phyloP scores from a whole-genome alignment of 768 basidiomycete genomes.

The Hemileccinum impolitum region DNA sequence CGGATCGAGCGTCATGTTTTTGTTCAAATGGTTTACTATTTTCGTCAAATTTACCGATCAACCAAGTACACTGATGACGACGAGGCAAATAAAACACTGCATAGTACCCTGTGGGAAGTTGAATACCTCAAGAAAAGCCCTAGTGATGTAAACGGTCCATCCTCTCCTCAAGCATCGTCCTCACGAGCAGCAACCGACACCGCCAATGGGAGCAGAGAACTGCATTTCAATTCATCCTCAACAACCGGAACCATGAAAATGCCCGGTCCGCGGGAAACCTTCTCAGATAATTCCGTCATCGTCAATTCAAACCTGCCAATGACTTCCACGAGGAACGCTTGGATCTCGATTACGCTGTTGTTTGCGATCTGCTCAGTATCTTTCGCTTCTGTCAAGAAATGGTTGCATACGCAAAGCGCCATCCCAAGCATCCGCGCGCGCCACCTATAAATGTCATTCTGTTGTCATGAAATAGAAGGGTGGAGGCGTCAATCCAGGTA shows the following conservation, averaged over 20 bases:
- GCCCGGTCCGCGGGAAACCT: slow-evolving; percentile 28
- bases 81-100: too few species aligned
- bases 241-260: slow-evolving; percentile 35
- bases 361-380: background rate
- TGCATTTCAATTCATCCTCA: slow-evolving; percentile 29
- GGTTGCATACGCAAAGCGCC: slow-evolving; percentile 30
- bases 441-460: slow-evolving; percentile 32
- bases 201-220: slow-evolving; percentile 32
- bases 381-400: background rate
- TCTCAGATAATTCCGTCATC: slow-evolving; percentile 27
- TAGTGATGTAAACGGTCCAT: too few species aligned
- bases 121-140: too few species aligned
- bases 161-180: background rate
- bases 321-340: slow-evolving; percentile 57
- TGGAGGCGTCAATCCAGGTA: background rate
- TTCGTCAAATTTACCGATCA: too few species aligned
- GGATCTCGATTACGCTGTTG: slow-evolving; percentile 46
- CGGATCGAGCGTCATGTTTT: too few species aligned
- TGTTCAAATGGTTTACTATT: too few species aligned
- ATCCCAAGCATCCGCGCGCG: slow-evolving; percentile 26
- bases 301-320: slow-evolving; percentile 51
- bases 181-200: slow-evolving; percentile 19
- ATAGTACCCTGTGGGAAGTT: too few species aligned
- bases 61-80: too few species aligned
- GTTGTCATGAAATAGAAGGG: slow-evolving; percentile 3